These are phyloP conservation scores for Solanum pinnatisectum DNA, from an alignment of 257 asterid genomes.

Conservation along the genomic window DNA sequence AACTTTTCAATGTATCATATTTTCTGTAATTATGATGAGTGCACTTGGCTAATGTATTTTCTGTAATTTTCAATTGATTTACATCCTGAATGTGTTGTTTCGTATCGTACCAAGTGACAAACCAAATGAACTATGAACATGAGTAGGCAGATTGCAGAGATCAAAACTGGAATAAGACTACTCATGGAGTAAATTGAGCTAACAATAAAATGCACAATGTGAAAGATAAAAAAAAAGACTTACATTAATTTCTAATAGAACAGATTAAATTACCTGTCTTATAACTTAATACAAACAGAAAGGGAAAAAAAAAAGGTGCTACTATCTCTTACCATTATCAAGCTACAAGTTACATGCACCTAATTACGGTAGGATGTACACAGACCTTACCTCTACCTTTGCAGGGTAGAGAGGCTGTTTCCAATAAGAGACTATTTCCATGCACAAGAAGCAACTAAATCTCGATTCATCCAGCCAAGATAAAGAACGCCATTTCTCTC, in stretches of 20 bases:
- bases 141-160: background rate
- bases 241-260: background rate
- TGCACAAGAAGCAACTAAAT: conserved; percentile 9
- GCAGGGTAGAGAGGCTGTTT: background rate
- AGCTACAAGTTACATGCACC: background rate
- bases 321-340: background rate
- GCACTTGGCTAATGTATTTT: background rate
- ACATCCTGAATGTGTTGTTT: background rate
- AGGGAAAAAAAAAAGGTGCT: background rate
- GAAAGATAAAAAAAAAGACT: background rate
- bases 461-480: conserved; percentile 19
- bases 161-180: background rate
- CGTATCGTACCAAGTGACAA: fast-evolving
- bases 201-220: background rate
- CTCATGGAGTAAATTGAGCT: background rate
- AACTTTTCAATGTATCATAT: background rate
- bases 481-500: conserved; percentile 11
- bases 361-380: background rate
- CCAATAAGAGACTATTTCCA: background rate
- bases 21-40: background rate
- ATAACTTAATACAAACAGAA: background rate
- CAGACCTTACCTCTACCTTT: background rate
- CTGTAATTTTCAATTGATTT: background rate
- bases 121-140: background rate
- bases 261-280: background rate